These are phyloP conservation scores for Ogataea haglerorum DNA, from an alignment of 805 yeast species.

Conservation along the genomic window DNA sequence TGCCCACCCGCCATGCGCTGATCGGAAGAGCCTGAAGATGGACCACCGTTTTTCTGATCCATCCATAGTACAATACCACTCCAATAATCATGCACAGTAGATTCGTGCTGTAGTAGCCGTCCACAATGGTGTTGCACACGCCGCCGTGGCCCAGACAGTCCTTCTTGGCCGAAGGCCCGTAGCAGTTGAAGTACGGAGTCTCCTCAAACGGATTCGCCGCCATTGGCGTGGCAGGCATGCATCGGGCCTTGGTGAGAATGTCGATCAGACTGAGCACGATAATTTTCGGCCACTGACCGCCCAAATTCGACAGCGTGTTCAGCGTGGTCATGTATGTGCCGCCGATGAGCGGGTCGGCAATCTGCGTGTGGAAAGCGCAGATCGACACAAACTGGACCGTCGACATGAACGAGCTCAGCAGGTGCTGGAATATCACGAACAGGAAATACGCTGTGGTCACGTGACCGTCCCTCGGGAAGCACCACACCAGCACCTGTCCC, in stretches of 20 bases:
- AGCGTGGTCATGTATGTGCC: conserved; percentile 98
- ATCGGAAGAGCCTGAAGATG: conserved; percentile 70
- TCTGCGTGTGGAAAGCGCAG: conserved; percentile 90
- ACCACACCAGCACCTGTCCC: conserved; percentile 69
- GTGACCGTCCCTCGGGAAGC: conserved; percentile 58
- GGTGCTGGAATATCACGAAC: conserved; percentile 76
- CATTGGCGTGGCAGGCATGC: conserved; percentile 36
- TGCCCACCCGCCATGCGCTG: conserved; percentile 67
- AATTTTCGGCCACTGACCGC: conserved; percentile 97
- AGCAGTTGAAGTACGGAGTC: conserved; percentile 30
- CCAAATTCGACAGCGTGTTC: conserved; percentile 87
- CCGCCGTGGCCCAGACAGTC: conserved; percentile 58
- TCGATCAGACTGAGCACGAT: conserved; percentile 79
- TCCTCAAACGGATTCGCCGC: conserved; percentile 24
- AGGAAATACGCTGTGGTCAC: conserved; percentile 56
- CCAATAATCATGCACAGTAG: conserved; percentile 69
- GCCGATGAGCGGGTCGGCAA: conserved; percentile 94
- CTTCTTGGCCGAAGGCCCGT: conserved; percentile 36
- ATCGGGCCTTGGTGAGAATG: conserved; percentile 62
- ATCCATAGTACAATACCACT: conserved; percentile 54
- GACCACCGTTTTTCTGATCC: conserved; percentile 60
- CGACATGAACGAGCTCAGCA: conserved; percentile 85
- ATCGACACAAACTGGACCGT: conserved; percentile 94
- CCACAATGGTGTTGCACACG: conserved; percentile 48
- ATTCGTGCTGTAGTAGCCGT: conserved; percentile 85